phyloP scores from a whole-genome alignment of 371 early-diverging fungal species.

The Apophysomyces trapeziformis region DNA sequence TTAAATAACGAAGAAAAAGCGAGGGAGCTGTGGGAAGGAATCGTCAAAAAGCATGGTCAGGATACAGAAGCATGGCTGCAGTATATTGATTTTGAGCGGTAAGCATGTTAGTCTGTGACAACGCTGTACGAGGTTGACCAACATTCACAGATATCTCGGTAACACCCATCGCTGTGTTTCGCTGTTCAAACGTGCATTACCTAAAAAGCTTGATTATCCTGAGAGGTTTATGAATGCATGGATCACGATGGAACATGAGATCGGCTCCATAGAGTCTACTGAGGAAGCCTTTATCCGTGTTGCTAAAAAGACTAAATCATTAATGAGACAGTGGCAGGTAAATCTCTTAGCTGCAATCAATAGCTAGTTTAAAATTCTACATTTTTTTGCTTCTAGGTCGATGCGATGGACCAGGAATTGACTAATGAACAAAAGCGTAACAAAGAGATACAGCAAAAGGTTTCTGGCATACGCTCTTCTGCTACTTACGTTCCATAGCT shows the following conservation, averaged over 20 bases:
- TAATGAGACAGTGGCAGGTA: conserved; percentile 38
- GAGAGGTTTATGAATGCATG: conserved; percentile 57
- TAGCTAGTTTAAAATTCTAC: neutral
- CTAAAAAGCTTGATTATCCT: conserved; percentile 49
- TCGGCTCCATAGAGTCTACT: conserved; percentile 40
- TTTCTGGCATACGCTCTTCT: neutral
- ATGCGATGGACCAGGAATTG: conserved; percentile 13
- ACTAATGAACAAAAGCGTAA: conserved; percentile 9
- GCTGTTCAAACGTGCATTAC: conserved; percentile 49
- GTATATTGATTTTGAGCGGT: conserved; percentile 51
- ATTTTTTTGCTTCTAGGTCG: conserved; percentile 7
- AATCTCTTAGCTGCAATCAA: neutral
- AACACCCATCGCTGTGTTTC: conserved; percentile 30
- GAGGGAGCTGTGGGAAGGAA: conserved; percentile 40
- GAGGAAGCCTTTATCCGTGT: conserved; percentile 33
- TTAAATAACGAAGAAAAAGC: conserved; percentile 32
- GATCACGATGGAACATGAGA: conserved; percentile 52
- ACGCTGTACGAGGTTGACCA: too few relatives aligned
- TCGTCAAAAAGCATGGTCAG: conserved; percentile 33
- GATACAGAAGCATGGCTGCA: conserved; percentile 48
- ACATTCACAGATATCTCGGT: conserved; percentile 17
- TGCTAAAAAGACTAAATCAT: conserved; percentile 27
- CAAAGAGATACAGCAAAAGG: conserved; percentile 20
- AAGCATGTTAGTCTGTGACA: conserved; percentile 3
- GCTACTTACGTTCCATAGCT: neutral